phyloP scores from a whole-genome alignment of 345 rosid species.

The Hibiscus syriacus region DNA sequence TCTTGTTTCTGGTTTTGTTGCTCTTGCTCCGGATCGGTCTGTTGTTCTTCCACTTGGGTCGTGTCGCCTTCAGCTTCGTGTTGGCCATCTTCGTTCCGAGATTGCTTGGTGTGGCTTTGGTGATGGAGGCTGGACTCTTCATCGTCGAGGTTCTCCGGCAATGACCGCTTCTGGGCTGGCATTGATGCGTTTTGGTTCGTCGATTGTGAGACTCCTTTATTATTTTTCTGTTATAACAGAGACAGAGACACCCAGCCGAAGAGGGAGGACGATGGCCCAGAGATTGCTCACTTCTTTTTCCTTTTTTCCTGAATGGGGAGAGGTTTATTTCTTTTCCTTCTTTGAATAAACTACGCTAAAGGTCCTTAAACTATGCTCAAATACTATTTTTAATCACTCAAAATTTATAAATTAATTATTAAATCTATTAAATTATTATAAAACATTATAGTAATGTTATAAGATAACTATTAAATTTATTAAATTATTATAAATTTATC shows the following conservation, averaged over 20 bases:
- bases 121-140: constrained; percentile 25
- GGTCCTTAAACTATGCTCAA: too few species aligned
- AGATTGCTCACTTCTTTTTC: not conserved
- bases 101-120: constrained; percentile 24
- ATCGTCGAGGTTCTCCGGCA: constrained; percentile 39
- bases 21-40: constrained; percentile 10
- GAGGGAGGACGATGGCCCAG: constrained; percentile 6
- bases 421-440: too few species aligned
- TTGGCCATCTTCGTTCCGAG: constrained; percentile 19
- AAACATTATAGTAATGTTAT: too few species aligned
- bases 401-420: too few species aligned
- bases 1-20: constrained; percentile 10
- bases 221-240: not conserved
- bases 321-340: constrained; percentile 14
- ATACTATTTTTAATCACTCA: too few species aligned
- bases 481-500: too few species aligned
- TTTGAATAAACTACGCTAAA: too few species aligned
- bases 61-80: constrained; percentile 4
- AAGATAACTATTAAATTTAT: too few species aligned
- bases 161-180: constrained; percentile 71
- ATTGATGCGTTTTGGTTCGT: constrained; percentile 23
- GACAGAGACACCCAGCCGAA: not conserved
- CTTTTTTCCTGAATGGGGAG: not conserved
- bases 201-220: not conserved
- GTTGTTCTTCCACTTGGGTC: constrained; percentile 12